These are phyloP conservation scores for Trichoderma arundinaceum DNA, from an alignment of 2,329 filamentous ascomycete genomes.

Conservation along the genomic window DNA sequence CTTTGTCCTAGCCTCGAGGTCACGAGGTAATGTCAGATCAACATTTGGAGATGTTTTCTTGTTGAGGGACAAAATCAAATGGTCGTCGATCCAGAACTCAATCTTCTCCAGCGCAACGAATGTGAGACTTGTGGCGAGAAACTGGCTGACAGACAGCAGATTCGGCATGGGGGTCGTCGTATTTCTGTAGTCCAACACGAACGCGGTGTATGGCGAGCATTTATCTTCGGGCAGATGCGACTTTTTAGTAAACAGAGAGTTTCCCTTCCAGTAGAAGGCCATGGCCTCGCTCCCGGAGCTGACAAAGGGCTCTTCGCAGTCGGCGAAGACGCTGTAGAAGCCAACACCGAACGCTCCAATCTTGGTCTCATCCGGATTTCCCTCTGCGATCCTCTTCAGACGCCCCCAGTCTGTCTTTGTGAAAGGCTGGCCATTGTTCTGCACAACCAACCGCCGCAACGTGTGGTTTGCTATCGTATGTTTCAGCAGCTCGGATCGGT, in stretches of 20 bases:
- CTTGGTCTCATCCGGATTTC: conserved; percentile 98
- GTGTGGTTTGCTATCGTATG: conserved; percentile 87
- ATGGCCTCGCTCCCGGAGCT: conserved; percentile 91
- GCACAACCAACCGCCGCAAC: conserved; percentile 82
- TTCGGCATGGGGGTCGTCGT: conserved; percentile 85
- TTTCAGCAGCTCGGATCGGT: conserved; percentile 75
- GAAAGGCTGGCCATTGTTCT: conserved; percentile 90
- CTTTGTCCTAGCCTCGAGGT: conserved; percentile 81
- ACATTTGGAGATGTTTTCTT: conserved; percentile 86
- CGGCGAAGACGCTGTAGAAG: conserved; percentile 98
- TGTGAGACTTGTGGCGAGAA: conserved; percentile 91
- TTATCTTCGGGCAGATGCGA: conserved; percentile 73
- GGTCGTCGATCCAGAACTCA: conserved; percentile 89
- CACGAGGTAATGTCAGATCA: conserved; percentile 73
- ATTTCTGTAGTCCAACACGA: conserved; percentile 93
- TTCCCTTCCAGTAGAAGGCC: conserved; percentile 99
- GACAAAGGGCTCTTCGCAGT: conserved; percentile 97
- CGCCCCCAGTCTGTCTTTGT: conserved; percentile 90
- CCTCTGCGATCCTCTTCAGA: conserved; percentile 96
- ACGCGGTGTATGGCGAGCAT: conserved; percentile 77
- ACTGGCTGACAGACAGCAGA: conserved; percentile 85
- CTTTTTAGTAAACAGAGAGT: conserved; percentile 90
- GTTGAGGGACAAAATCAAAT: conserved; percentile 74
- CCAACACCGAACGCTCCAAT: conserved; percentile 98
- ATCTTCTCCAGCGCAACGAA: conserved; percentile 90